A percentile compares a stretch with the other conserved stretches of the same genome.
Conservation (phyloP, 805 yeast genomes). For the Schwanniomyces vanrijiae region DNA sequence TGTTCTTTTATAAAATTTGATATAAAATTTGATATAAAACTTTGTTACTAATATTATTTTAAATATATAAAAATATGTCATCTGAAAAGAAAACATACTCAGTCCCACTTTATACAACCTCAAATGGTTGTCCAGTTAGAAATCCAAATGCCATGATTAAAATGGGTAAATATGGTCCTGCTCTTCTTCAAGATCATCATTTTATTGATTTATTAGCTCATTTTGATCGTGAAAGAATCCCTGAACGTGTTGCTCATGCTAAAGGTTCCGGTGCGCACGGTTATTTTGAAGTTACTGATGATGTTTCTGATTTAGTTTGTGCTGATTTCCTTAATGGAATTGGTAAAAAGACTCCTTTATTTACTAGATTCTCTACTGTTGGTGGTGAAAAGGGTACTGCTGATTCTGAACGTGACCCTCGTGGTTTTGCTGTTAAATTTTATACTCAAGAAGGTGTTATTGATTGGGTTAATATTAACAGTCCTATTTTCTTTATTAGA, state of each 20-base stretch:
- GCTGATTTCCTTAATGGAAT: constrained; percentile 69
- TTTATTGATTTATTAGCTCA: constrained; percentile 81
- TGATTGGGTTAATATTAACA: constrained; percentile 84
- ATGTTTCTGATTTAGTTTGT: constrained; percentile 67
- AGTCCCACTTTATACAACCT: constrained; percentile 65
- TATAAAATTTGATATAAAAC: no score
- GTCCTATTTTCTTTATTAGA: constrained; percentile 82
- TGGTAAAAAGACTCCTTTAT: constrained; percentile 77
- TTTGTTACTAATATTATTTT: no score
- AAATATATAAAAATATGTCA: no score
- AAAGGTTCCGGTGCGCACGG: constrained; percentile 94
- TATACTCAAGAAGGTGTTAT: constrained; percentile 83
- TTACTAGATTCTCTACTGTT: constrained; percentile 81
- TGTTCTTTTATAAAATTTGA: no score
- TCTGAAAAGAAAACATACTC: constrained; percentile 5
- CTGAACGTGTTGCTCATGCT: constrained; percentile 92
- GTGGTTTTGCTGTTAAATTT: constrained; percentile 79
- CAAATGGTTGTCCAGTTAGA: constrained; percentile 75
- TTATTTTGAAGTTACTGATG: constrained; percentile 83
- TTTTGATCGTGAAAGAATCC: constrained; percentile 86
- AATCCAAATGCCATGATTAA: constrained; percentile 78
- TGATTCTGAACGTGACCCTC: constrained; percentile 83
- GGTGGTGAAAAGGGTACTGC: constrained; percentile 85
- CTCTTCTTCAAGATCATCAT: constrained; percentile 77
- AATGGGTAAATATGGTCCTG: constrained; percentile 73